A percentile compares a stretch with the other conserved stretches of the same genome.
These are phyloP conservation scores for Monosporascus sp. DNA, from an alignment of 2,329 filamentous ascomycete genomes.

Conservation along the genomic window DNA sequence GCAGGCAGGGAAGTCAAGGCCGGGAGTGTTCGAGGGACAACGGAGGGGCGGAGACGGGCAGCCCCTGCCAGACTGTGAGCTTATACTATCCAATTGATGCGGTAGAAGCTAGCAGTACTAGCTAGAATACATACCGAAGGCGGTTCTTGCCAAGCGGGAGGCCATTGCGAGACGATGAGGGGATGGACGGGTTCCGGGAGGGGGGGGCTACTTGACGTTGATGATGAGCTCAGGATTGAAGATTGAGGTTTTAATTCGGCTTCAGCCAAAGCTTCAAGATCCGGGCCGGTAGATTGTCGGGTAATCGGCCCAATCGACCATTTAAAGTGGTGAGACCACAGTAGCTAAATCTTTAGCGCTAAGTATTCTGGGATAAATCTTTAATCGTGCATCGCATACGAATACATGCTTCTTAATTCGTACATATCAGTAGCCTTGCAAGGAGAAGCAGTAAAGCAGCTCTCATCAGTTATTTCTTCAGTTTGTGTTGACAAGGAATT, in stretches of 20 bases:
- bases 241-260: constrained; percentile 31
- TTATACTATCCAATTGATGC: constrained; percentile 31
- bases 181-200: constrained; percentile 42
- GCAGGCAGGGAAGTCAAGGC: constrained; percentile 64
- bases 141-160: constrained; percentile 93
- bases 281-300: not conserved
- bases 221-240: constrained; percentile 16
- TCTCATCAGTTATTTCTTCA: too few species aligned
- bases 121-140: constrained; percentile 67
- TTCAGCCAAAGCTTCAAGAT: constrained; percentile 6
- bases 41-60: constrained; percentile 78
- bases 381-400: too few species aligned
- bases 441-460: too few species aligned
- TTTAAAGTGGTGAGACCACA: too few species aligned
- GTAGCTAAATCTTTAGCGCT: too few species aligned
- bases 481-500: not conserved
- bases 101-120: constrained; percentile 10
- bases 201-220: constrained; percentile 32
- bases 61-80: constrained; percentile 55
- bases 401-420: too few species aligned
- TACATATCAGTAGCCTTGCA: too few species aligned
- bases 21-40: constrained; percentile 70
- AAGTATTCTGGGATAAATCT: too few species aligned
- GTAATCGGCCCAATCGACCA: not conserved
- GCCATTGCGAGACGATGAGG: constrained; percentile 76